These are phyloP conservation scores for Aspergillus sp. DNA, from an alignment of 2,329 filamentous ascomycete species.

Conservation along the genomic window DNA sequence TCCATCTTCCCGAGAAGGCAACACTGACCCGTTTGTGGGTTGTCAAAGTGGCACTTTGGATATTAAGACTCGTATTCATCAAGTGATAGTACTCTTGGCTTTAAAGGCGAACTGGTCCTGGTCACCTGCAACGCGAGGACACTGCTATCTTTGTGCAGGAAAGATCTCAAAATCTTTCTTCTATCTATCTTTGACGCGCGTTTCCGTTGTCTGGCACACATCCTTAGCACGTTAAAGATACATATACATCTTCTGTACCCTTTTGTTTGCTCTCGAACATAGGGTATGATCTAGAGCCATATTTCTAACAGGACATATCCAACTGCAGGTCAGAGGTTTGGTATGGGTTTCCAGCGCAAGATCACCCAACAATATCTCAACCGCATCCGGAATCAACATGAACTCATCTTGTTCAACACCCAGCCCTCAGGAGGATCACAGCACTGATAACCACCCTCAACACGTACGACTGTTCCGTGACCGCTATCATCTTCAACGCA, in stretches of 20 bases:
- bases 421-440: background rate
- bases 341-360: background rate
- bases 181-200: background rate
- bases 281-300: background rate
- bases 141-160: background rate
- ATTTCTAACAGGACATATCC: background rate
- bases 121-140: background rate
- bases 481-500: background rate
- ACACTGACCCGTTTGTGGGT: background rate
- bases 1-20: background rate
- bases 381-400: background rate
- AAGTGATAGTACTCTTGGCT: background rate
- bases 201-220: background rate
- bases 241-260: background rate
- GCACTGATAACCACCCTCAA: background rate
- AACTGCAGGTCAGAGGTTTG: background rate
- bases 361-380: background rate
- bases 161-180: background rate
- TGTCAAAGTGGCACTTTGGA: background rate
- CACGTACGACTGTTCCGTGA: background rate
- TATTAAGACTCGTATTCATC: constrained; percentile 3
- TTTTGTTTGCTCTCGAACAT: background rate
- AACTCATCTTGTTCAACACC: background rate
- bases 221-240: background rate
- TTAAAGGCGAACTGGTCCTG: background rate